Base-by-base conservation (phyloP, 2,329 filamentous ascomycete species). In the Zelopaecilomyces penicillatus region DNA sequence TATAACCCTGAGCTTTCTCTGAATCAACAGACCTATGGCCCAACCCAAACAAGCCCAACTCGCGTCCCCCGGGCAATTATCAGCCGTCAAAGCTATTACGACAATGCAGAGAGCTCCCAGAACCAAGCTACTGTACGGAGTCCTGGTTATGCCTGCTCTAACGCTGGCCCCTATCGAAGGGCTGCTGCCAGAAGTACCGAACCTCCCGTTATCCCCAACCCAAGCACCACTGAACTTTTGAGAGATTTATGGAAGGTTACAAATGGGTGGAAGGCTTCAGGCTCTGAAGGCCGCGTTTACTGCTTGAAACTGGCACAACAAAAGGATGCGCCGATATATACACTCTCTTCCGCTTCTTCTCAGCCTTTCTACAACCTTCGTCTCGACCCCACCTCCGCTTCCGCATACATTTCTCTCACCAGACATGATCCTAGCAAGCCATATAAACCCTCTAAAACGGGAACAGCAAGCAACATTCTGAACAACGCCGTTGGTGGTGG, bases 1-100 rank as follows among this genome's bases (percentile, higher is more conserved):
- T 89, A 88, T 58, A 81, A 90, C 55, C 82, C 80, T 3, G 74
- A 74, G 1, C 59, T 87, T 27, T 71, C 83, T 5, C 72, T 87
- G 3, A 71, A 79, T 44, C 76, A 80, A 46, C 85, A 90, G 57
- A 65, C 77, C 39, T 89, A 90, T 64, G 83, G 75, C 40, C 83
- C 85, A 3, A 82, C 78, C 0, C 78, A 83, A 57, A 65, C 74
- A 44, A 80, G 76, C 48, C 81, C 83, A 9, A 75, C 76, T 1
- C 73, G 77, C 30, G 76, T 87, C 40, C 81, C 82, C 5, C 70
- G 73, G 32, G 74, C 75, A 11, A 74, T 81, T 46, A 82, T 86
- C 57, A 86, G 80, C 62, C 70, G 82, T 43, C 75, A 78, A 31
- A 75, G 80, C 27, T 84, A 85, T 57, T 54, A 59, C 43, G 57